Evolutionary conservation across 2,329 filamentous ascomycete genomes (phyloP), one percentile per base, ranked within the genome.

Genomic region (Tolypocladium album): DNA sequence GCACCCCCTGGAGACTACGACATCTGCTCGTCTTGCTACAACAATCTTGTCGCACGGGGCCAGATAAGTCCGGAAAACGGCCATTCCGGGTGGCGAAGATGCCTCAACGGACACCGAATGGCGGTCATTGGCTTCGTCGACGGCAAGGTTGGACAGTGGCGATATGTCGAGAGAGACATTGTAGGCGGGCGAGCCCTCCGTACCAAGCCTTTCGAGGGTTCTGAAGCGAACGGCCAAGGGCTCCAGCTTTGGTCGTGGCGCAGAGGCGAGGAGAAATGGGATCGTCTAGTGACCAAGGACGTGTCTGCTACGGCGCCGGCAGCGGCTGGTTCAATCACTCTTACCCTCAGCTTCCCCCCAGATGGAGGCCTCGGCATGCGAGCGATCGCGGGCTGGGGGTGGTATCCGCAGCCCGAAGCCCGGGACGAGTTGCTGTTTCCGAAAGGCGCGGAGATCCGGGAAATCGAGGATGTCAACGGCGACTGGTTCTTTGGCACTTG

Each of bases 401-500:
- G 90, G 80, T 92, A 88, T 68, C 90, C 91, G 0, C 81, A 82
- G 2, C 74, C 79, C 0, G 80, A 76, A 3, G 82, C 82, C 1
- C 78, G 78, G 24, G 89, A 96, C 69, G 93, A 97, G 74, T 75
- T 97, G 47, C 73, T 87, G 63, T 97, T 97, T 66, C 93, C 93
- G 0, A 86, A 86, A 57, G 87, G 89, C 12, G 92, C 92, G 0
- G 89, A 94, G 72, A 83, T 97, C 17, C 81, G 82, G 8, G 93
- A 97, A 75, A 85, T 88, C 43, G 88, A 93, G 70, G 89, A 94
- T 71, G 85, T 95, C 56, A 96, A 96, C 71, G 89, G 88, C 22
- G 92, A 96, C 71, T 97, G 92, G 92, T 92, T 83, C 68, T 88
- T 88, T 75, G 93, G 93, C 0, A 85, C 86, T 36, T 97, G 96